Conservation (phyloP, 306 rosid genomes). For the Corylus americana region DNA sequence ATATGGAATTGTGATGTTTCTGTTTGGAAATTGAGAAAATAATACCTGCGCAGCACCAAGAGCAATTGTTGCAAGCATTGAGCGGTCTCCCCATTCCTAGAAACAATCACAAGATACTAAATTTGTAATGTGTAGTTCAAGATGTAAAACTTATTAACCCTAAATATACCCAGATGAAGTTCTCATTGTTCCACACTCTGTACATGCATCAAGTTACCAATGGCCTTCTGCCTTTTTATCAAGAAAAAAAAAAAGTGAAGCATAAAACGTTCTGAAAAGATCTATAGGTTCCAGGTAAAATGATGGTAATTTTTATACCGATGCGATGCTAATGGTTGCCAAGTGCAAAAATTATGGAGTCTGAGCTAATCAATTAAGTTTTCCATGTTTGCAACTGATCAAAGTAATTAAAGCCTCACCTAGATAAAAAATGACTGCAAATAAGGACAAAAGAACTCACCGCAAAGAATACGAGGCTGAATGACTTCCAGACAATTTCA, state of each 20-base stretch:
- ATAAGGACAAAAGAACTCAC: slow-evolving; percentile 49
- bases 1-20: neutral
- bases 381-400: neutral
- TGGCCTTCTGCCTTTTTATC: neutral
- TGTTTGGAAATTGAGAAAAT: slow-evolving; percentile 24
- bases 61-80: slow-evolving; percentile 98
- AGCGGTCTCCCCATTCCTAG: slow-evolving; percentile 99
- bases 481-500: slow-evolving; percentile 88
- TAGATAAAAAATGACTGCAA: neutral
- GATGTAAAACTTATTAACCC: slow-evolving; percentile 9
- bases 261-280: neutral
- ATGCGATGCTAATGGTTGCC: neutral
- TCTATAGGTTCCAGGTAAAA: slow-evolving; percentile 2
- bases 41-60: slow-evolving; percentile 95
- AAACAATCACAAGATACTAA: slow-evolving; percentile 27
- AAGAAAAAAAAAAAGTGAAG: neutral
- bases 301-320: neutral
- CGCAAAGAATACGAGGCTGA: slow-evolving; percentile 95
- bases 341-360: neutral
- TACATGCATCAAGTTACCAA: neutral
- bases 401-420: neutral
- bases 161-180: neutral
- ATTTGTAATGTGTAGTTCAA: slow-evolving; percentile 20
- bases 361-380: neutral
- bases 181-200: neutral